Conservation (phyloP, 2,329 filamentous ascomycete species). For the Aureobasidium sp. region DNA sequence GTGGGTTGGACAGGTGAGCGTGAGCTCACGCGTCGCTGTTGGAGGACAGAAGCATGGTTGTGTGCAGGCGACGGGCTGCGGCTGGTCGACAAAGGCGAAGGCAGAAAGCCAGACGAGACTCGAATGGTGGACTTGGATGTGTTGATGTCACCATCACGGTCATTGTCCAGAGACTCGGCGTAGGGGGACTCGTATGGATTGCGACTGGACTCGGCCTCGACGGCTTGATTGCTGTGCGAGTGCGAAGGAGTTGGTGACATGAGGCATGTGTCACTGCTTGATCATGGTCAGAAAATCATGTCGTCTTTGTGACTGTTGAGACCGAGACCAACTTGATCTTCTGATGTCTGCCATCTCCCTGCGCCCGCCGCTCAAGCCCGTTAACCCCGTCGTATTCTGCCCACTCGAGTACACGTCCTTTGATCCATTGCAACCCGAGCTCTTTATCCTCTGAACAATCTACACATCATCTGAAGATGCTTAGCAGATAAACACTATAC, state of each 20-base stretch:
- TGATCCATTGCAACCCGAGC: no score
- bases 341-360: no score
- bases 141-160: slow-evolving; percentile 24
- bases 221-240: slow-evolving; percentile 27
- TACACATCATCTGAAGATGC: no score
- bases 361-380: no score
- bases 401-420: no score
- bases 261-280: slow-evolving; percentile 21
- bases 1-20: slow-evolving; percentile 21
- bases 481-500: no score
- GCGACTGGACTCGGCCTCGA: slow-evolving; percentile 42
- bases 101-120: slow-evolving; percentile 41
- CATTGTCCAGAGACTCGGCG: slow-evolving; percentile 40
- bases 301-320: not conserved
- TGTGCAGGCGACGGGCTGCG: slow-evolving; percentile 22
- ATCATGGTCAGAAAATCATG: not conserved
- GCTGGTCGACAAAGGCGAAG: slow-evolving; percentile 29
- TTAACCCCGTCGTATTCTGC: no score
- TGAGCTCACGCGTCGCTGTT: slow-evolving; percentile 22
- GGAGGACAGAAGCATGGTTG: slow-evolving; percentile 26
- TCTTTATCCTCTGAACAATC: no score
- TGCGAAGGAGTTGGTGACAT: slow-evolving; percentile 31
- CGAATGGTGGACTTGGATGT: slow-evolving; percentile 57
- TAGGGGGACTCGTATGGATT: slow-evolving; percentile 34
- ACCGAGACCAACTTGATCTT: no score